phyloP scores from a whole-genome alignment of 2,329 filamentous ascomycete species.

The Penicillium occitanis region DNA sequence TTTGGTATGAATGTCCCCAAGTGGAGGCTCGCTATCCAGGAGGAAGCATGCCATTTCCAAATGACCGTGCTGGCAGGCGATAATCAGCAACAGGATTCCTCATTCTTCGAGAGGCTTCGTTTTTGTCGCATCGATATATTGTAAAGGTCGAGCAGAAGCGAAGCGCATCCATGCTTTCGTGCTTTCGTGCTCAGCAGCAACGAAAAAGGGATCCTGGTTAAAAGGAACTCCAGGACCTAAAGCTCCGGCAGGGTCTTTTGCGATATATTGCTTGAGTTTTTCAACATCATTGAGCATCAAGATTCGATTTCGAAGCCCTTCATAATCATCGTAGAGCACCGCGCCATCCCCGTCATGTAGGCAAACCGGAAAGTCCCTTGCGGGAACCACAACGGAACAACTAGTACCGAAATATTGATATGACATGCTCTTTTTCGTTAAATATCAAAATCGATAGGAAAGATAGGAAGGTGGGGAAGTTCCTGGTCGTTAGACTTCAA shows the following conservation, averaged over 20 bases:
- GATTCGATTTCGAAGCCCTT: too few species aligned
- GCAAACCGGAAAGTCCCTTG: neutral
- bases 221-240: neutral
- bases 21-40: neutral
- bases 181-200: neutral
- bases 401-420: neutral
- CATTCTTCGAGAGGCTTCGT: neutral
- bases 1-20: neutral
- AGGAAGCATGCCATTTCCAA: neutral
- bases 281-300: too few species aligned
- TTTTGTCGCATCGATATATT: neutral
- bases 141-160: neutral
- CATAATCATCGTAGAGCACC: too few species aligned
- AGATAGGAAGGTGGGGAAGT: too few species aligned
- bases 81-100: neutral
- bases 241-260: neutral
- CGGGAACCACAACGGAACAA: neutral
- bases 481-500: too few species aligned
- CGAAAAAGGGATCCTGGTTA: neutral
- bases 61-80: neutral
- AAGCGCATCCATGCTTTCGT: neutral
- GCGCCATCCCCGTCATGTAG: neutral
- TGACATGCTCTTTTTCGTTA: neutral
- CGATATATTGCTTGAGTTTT: neutral
- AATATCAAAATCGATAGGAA: too few species aligned